A percentile compares a stretch with the other conserved stretches of the same genome.
These are phyloP conservation scores for Pythium myriotylum DNA, from an alignment of 352 stramenopile genomes.

Conservation along the genomic window DNA sequence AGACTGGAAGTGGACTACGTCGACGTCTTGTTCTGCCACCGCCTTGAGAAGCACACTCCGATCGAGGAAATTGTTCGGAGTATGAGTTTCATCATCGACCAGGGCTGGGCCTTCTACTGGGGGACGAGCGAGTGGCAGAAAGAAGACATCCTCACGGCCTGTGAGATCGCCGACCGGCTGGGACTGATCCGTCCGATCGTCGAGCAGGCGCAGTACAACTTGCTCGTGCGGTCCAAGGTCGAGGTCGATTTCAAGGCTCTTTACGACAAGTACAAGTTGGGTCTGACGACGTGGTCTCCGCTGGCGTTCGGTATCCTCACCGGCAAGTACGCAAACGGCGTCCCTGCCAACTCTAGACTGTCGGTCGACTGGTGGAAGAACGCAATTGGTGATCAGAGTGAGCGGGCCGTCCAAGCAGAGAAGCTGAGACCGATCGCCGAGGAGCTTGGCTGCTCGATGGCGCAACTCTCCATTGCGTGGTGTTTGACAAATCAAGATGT, in stretches of 20 bases:
- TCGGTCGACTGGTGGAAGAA: too few relatives aligned
- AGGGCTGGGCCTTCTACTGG: constrained; percentile 53
- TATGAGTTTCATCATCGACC: constrained; percentile 53
- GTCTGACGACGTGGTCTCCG: constrained; percentile 47
- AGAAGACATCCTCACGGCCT: constrained; percentile 51
- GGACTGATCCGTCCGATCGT: constrained; percentile 35
- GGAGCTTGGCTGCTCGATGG: constrained; percentile 36
- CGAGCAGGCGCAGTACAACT: constrained; percentile 62
- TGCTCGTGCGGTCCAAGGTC: constrained; percentile 43
- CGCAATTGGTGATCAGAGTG: too few relatives aligned
- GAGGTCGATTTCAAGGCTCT: constrained; percentile 46
- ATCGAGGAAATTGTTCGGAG: constrained; percentile 50
- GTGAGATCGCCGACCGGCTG: constrained; percentile 35
- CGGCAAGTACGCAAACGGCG: constrained; percentile 73
- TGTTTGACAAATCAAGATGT: background rate
- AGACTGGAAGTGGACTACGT: constrained; percentile 48
- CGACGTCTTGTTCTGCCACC: constrained; percentile 44
- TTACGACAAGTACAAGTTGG: constrained; percentile 45
- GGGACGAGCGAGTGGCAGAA: constrained; percentile 54
- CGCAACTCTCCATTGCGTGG: constrained; percentile 29
- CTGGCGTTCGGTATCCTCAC: constrained; percentile 66
- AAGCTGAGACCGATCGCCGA: background rate
- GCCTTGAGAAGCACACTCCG: constrained; percentile 32
- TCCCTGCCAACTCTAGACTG: constrained; percentile 49
- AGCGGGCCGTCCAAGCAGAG: too few relatives aligned